Conservation (phyloP, 139 green algal genomes). For the Marvania coccoides region DNA sequence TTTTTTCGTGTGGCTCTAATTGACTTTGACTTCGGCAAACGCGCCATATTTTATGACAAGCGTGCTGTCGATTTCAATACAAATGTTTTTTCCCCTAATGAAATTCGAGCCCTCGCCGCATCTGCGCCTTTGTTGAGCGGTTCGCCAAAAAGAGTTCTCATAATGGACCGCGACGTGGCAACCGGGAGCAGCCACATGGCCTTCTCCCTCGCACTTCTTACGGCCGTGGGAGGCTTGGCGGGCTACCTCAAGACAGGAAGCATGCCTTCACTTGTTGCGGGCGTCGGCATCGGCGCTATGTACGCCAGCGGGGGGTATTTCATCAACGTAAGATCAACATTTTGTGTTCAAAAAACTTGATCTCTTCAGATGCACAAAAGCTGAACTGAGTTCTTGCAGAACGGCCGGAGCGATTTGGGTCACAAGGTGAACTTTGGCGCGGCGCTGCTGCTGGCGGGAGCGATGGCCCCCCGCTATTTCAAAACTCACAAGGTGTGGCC, state of each 20-base stretch:
- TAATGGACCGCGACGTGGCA: too few relatives aligned
- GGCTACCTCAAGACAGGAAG: not conserved
- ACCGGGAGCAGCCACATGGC: conserved; percentile 12
- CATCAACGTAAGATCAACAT: conserved; percentile 7
- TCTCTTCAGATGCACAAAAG: not conserved
- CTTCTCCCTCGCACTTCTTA: conserved; percentile 2
- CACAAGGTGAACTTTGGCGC: conserved; percentile 6
- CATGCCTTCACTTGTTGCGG: not conserved
- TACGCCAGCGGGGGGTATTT: not conserved
- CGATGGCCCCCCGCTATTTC: conserved; percentile 4
- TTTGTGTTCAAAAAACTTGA: not conserved
- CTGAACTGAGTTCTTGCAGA: not conserved
- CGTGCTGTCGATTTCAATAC: too few relatives aligned
- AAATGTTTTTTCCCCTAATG: too few relatives aligned
- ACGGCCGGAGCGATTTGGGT: conserved; percentile 1
- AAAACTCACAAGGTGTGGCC: conserved; percentile 12
- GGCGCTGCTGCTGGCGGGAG: conserved; percentile 1
- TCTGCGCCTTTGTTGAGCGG: too few relatives aligned
- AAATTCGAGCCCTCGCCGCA: too few relatives aligned
- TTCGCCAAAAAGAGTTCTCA: too few relatives aligned
- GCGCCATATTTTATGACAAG: too few relatives aligned
- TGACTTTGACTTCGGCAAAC: too few relatives aligned
- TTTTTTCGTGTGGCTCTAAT: too few relatives aligned
- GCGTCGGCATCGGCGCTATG: conserved; percentile 8
- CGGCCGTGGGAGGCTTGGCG: not conserved